Evolutionary conservation across 345 rosid species (phyloP).

Genomic region (Arabis alpina): DNA sequence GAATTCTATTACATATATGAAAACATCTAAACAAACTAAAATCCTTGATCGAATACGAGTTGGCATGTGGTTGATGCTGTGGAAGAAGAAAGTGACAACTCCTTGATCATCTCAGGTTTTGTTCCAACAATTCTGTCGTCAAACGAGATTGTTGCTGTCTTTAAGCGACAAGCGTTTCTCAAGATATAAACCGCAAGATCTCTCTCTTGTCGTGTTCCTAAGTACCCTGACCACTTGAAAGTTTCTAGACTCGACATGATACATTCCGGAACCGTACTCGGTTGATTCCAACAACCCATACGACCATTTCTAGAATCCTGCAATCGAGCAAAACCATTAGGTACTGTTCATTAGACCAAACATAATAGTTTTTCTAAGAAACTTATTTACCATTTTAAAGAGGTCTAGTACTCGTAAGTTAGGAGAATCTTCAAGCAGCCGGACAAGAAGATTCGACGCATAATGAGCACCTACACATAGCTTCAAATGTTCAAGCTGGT

Average conservation of each 20-base stretch:
- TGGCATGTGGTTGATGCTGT: neutral
- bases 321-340: neutral
- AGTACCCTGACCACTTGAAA: neutral
- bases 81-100: neutral
- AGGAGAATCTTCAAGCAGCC: neutral
- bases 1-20: neutral
- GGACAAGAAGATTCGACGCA: neutral
- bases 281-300: neutral
- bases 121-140: neutral
- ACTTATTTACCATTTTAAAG: neutral
- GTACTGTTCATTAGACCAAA: neutral
- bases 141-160: neutral
- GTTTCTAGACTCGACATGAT: slow-evolving; percentile 1
- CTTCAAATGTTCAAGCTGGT: slow-evolving; percentile 1
- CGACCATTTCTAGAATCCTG: neutral
- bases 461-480: neutral
- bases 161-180: neutral
- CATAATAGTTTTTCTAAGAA: neutral
- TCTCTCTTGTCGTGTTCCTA: neutral
- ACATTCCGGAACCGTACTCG: neutral
- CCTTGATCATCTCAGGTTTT: neutral
- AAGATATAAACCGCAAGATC: slow-evolving; percentile 16
- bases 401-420: neutral
- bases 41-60: neutral
- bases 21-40: neutral